Evolutionary conservation across 2,329 filamentous ascomycete species (phyloP).

Genomic region (Cladosporium sp.): DNA sequence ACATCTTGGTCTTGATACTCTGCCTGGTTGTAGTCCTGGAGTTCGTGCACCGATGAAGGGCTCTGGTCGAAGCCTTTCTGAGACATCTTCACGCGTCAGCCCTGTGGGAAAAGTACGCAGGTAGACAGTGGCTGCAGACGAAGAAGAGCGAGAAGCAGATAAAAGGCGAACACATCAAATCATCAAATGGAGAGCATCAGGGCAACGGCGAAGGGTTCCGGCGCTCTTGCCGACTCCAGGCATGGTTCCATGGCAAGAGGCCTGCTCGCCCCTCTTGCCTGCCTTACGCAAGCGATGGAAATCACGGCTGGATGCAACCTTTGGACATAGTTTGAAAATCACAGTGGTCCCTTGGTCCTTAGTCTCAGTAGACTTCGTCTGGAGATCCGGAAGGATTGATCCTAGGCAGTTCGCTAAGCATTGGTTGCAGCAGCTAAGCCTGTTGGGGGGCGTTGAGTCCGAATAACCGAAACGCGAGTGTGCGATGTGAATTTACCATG

Average conservation of each 20-base stretch:
- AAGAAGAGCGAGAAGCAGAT: not conserved
- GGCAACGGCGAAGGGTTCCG: not conserved
- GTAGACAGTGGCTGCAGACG: not conserved
- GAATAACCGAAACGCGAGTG: not conserved
- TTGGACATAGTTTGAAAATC: not conserved
- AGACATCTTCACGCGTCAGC: not conserved
- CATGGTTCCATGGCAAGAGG: not conserved
- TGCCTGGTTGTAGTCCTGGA: conserved; percentile 1
- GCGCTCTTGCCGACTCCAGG: conserved; percentile 2
- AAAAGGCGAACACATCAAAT: not conserved
- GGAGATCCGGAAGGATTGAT: not conserved
- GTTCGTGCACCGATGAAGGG: not conserved
- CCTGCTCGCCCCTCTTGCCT: not conserved
- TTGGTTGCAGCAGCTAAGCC: not conserved
- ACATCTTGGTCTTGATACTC: conserved; percentile 1
- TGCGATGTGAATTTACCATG: not conserved
- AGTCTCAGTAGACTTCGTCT: conserved; percentile 1
- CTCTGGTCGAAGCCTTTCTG: not conserved
- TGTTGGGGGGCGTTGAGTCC: conserved; percentile 1
- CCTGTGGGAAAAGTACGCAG: not conserved
- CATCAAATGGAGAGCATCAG: not conserved
- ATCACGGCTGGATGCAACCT: conserved; percentile 2
- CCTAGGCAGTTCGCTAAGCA: not conserved
- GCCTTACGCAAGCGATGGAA: not conserved
- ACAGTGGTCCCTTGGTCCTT: not conserved